Conservation (phyloP, 768 basidiomycete species). For the Leccinum disarticulatum region DNA sequence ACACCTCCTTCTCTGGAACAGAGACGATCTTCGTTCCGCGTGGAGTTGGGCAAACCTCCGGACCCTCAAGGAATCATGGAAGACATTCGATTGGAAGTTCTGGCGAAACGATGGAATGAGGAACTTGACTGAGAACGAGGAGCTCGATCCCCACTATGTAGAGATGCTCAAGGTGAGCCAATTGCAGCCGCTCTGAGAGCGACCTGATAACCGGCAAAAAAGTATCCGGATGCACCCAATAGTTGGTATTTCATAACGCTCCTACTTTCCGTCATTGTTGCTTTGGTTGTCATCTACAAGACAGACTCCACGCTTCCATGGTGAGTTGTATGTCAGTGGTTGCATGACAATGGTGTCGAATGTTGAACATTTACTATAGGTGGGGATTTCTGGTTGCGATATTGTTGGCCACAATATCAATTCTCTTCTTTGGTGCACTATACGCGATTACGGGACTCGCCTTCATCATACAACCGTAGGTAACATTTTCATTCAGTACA, state of each 20-base stretch:
- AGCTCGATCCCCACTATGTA: slow-evolving; percentile 52
- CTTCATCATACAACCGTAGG: slow-evolving; percentile 28
- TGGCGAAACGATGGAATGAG: slow-evolving; percentile 28
- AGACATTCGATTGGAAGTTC: slow-evolving; percentile 36
- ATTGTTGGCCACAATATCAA: slow-evolving; percentile 48
- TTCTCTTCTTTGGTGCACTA: slow-evolving; percentile 55
- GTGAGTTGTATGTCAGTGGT: slow-evolving; percentile 20
- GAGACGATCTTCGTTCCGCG: slow-evolving; percentile 45
- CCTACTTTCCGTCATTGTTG: slow-evolving; percentile 41
- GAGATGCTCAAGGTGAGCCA: slow-evolving; percentile 45
- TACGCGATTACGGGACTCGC: slow-evolving; percentile 47
- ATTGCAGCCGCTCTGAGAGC: slow-evolving; percentile 16
- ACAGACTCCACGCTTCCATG: slow-evolving; percentile 56
- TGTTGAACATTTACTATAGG: slow-evolving; percentile 3
- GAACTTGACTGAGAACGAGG: slow-evolving; percentile 35
- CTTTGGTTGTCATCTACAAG: slow-evolving; percentile 54
- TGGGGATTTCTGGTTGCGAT: slow-evolving; percentile 55
- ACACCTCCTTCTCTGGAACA: slow-evolving; percentile 54
- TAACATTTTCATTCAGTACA: slow-evolving; percentile 3
- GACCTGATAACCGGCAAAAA: background rate
- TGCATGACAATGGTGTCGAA: background rate
- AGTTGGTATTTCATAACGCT: slow-evolving; percentile 35
- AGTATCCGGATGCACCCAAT: slow-evolving; percentile 38
- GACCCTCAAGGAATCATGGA: slow-evolving; percentile 26
- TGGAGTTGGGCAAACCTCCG: slow-evolving; percentile 46